Conservation (phyloP, 176 grass and related monocot genomes). For the Aegilops speltoides region DNA sequence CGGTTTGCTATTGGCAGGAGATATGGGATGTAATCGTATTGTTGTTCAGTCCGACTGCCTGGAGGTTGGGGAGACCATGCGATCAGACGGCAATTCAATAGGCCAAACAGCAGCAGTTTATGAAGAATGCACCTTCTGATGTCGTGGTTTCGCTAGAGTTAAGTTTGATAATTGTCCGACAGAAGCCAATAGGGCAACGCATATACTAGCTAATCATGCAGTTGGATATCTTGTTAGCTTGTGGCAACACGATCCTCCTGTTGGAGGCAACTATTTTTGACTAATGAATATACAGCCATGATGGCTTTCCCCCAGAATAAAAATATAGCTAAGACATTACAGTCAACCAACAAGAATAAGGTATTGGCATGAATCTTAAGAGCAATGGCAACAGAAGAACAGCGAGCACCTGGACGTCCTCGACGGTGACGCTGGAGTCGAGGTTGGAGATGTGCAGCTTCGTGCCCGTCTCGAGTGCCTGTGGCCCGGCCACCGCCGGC, state of each 20-base stretch:
- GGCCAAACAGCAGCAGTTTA: not conserved
- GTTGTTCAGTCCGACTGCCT: not conserved
- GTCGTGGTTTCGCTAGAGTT: not conserved
- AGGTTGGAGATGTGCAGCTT: conserved; percentile 62
- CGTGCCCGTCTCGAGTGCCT: conserved; percentile 45
- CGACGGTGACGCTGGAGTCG: conserved; percentile 37
- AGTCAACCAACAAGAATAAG: not conserved
- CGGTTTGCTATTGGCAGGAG: not conserved
- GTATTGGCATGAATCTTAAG: not conserved
- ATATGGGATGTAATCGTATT: not conserved
- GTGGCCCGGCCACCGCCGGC: not conserved
- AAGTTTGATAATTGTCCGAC: not conserved
- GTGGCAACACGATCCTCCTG: not conserved
- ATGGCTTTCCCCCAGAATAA: not conserved
- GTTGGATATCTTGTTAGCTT: not conserved
- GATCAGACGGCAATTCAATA: not conserved
- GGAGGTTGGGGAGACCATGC: not conserved
- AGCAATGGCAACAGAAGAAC: conserved; percentile 6
- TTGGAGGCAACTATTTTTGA: not conserved
- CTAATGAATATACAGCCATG: not conserved
- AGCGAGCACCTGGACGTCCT: conserved; percentile 50
- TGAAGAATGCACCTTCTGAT: not conserved
- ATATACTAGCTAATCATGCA: not conserved
- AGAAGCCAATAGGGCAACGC: not conserved
- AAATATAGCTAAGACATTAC: not conserved